Evolutionary conservation across 2,329 filamentous ascomycete genomes (phyloP).

Genomic region (Fusarium burgessii): DNA sequence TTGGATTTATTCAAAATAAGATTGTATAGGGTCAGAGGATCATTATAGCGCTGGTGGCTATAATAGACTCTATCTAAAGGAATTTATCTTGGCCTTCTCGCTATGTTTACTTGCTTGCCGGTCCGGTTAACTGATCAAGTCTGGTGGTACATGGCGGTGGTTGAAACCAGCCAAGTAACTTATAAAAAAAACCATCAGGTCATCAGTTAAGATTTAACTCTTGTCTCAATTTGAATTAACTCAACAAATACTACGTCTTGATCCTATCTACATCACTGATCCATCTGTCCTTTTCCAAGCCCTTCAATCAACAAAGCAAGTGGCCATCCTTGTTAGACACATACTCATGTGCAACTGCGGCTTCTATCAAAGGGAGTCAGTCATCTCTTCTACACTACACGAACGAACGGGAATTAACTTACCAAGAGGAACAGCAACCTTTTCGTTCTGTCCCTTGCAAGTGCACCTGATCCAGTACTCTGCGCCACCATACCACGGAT

Average conservation of each 20-base stretch:
- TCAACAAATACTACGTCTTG: neutral
- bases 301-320: neutral
- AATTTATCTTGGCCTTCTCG: no score
- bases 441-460: neutral
- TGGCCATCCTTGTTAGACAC: conserved; percentile 2
- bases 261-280: neutral
- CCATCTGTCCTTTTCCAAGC: neutral
- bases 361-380: neutral
- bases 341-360: conserved; percentile 3
- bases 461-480: conserved; percentile 8
- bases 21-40: no score
- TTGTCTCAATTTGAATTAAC: neutral
- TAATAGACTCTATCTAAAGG: no score
- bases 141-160: no score
- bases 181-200: neutral
- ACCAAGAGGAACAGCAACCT: neutral
- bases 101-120: no score
- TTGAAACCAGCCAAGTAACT: neutral
- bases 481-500: neutral
- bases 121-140: no score
- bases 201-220: no score
- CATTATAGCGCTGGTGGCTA: no score
- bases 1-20: no score
- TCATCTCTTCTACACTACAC: rapidly evolving
- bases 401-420: neutral